Base-by-base conservation (phyloP, 2,329 filamentous ascomycete species). In the Decorospora gaudefroyi region DNA sequence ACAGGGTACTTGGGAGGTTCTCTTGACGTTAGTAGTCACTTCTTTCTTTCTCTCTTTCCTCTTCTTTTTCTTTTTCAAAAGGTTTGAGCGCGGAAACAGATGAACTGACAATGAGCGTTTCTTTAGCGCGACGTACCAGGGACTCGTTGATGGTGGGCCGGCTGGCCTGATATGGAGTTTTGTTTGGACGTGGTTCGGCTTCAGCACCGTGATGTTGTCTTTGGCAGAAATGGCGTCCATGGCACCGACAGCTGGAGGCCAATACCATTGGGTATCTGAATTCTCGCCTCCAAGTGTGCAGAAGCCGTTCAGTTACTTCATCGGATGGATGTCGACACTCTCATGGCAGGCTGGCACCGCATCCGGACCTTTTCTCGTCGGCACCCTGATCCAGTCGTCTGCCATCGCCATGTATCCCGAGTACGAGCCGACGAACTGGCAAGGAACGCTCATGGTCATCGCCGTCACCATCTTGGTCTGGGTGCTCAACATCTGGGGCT, bases 311-410 rank as follows among this genome's bases (percentile, higher is more conserved):
- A 66, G 62, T 39, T 58, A 54, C 45, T 57, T 55, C 41, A 53
- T 57, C 55, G 72, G 76, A 3, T 80, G 77, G 77, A 75, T 78
- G 64, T 73, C 72, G 1, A 74, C 74, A 1, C 55, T 79, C 3
- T 73, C 71, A 7, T 79, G 76, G 76, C 76, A 78, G 53, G 74
- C 76, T 7, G 75, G 74, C 10, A 72, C 71, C 17, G 76, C 76
- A 8, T 74, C 72, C 3, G 76, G 75, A 2, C 71, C 72, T 0
- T 78, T 76, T 51, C 66, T 78, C 6, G 73, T 74, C 0, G 76
- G 75, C 4, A 76, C 73, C 0, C 56, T 78, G 28, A 76, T 78
- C 25, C 75, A 78, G 42, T 67, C 71, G 2, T 64, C 56, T 4
- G 62, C 74, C 8, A 71, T 75, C 15, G 64, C 69, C 36, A 67